These are phyloP conservation scores for Cyclotella distinguenda DNA, from an alignment of 108 stramenopile species.

Conservation along the genomic window DNA sequence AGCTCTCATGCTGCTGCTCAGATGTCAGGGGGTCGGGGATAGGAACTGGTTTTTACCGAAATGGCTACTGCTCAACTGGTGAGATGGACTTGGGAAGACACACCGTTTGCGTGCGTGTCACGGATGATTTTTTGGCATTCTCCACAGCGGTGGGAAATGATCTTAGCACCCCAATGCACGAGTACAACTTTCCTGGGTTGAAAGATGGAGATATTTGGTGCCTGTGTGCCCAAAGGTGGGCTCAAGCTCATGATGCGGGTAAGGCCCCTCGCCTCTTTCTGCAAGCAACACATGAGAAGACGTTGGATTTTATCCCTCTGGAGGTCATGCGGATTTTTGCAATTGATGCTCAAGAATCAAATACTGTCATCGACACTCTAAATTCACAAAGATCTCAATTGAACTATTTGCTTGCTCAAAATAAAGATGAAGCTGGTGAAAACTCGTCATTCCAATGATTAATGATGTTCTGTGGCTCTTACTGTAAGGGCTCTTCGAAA, in stretches of 20 bases:
- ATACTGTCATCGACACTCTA: conserved; percentile 43
- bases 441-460: conserved; percentile 32
- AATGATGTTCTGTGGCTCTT: background rate
- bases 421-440: conserved; percentile 12
- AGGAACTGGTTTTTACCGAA: conserved; percentile 84
- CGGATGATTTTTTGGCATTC: conserved; percentile 72
- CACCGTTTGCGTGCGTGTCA: conserved; percentile 78
- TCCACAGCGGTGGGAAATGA: conserved; percentile 80
- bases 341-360: conserved; percentile 63
- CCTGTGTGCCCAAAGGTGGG: conserved; percentile 86
- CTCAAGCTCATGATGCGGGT: conserved; percentile 69
- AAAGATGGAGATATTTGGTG: conserved; percentile 85
- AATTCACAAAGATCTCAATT: conserved; percentile 58
- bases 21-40: conserved; percentile 66
- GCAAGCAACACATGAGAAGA: conserved; percentile 80
- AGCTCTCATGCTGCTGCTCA: conserved; percentile 62
- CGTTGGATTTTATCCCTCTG: conserved; percentile 62
- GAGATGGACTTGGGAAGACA: conserved; percentile 73
- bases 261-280: conserved; percentile 70
- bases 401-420: conserved; percentile 50
- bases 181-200: conserved; percentile 80
- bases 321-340: conserved; percentile 59
- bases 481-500: too few relatives aligned
- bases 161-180: conserved; percentile 68
- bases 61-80: conserved; percentile 83